Base-by-base conservation (phyloP, 2,329 filamentous ascomycete species). In the Ceratocystis ficicola region DNA sequence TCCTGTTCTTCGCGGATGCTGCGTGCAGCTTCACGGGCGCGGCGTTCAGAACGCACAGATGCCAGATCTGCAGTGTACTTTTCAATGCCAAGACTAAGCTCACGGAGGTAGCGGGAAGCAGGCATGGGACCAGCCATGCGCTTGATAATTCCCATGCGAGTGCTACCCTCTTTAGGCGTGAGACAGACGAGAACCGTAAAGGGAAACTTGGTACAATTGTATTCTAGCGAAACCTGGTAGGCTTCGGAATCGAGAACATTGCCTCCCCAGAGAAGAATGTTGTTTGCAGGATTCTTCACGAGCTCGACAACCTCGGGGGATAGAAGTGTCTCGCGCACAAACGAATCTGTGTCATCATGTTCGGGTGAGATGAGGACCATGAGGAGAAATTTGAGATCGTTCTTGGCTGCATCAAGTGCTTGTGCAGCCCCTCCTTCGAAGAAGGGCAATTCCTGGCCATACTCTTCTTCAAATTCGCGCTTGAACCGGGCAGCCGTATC, bases 381-480 rank as follows among this genome's bases (percentile, higher is more conserved):
- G n/a, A 97, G 76, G 15, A 99, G 79, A 73, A 95, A 96, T 73
- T 95, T 95, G 65, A 96, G 81, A 44, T 97, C 90, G 70, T 86
- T 86, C 78, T 97, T 96, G 5, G 93, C 91, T 46, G 87, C 77
- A 72, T 99, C 94, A 69, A 96, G 84, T 0, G 92, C 91, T 75
- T 95, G 89, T 4, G 95, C 92, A 73, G 97, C 94, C 3, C 93
- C 91, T 63, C 88, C 88, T 72, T 96, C 92, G 70, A 87, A 86
- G 74, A 95, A 96, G 0, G 88, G 86, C 3, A 97, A 76, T 3
- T 79, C 79, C 20, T 80, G 76, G 0, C 90, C 91, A 72, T 96
- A 94, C 71, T 95, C 90, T 75, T 99, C 94, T 71, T 96, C 91
- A 70, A 99, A 96, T 71, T 97, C 92, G 7, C 93, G 84, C 72